Evolutionary conservation across 177 flowering plant genomes (phyloP), one percentile per base, ranked within the genome.

Genomic region (Vitis hybrid): DNA sequence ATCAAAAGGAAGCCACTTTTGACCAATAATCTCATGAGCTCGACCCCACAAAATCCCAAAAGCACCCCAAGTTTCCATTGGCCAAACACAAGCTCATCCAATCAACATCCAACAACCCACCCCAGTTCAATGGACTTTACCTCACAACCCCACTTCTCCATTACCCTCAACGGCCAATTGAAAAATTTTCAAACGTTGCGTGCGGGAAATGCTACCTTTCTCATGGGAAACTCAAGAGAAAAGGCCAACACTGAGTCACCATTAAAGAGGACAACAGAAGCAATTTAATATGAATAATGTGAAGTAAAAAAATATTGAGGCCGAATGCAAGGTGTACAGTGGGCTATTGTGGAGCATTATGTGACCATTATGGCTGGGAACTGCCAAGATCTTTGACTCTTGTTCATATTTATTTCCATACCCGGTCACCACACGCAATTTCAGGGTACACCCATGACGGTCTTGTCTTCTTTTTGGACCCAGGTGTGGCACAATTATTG

Each of bases 131-230:
- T 7, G 13, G 34, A 22, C 61, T 20, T 34, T 11, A 56, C 15
- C 11, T 39, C 55, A 50, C 29, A 3, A 20, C 19, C 12, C 2
- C 12, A 2, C 45, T 34, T 15, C n/a, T 67, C 29, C 14, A 13
- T 2, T 9, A 19, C 26, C 51, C 20, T 13, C 14, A 59, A 49
- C 10, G 39, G 39, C 3, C 12, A 34, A 59, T 53, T 48, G 29
- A 54, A 70, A 62, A 29, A 8, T 45, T 71, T 68, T 54, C 31
- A 58, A 70, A 68, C 69, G 70, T 76, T 68, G 75, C 72, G 79
- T 76, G 78, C 65, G 53, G 69, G 74, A 63, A 55, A 67, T 71
- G 74, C 63, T 74, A 62, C 62, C 71, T 63, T 71, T 22, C 50
- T 3, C 15, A 12, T 59, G 67, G 13, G 45, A 61, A 67, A 62